A percentile compares a stretch with the other conserved stretches of the same genome.
phyloP scores from a whole-genome alignment of 495 filamentous ascomycete genomes.

The Neurospora sublineolata region DNA sequence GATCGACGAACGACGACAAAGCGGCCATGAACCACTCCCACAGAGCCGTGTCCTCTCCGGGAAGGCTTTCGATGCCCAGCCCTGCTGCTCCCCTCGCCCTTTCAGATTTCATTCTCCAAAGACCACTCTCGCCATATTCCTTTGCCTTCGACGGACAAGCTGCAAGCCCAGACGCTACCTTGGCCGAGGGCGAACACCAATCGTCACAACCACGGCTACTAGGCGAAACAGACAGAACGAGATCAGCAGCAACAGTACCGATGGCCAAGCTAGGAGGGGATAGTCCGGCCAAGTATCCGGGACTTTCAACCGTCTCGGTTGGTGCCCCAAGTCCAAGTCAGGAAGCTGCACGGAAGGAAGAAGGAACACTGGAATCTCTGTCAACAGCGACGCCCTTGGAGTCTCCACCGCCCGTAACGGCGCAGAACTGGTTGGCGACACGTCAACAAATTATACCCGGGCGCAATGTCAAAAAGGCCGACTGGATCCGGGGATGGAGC shows the following conservation, averaged over 20 bases:
- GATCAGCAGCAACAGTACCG: background rate
- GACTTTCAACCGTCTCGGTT: background rate
- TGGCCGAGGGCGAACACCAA: constrained; percentile 2
- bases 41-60: constrained; percentile 5
- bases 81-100: constrained; percentile 14
- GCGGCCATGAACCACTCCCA: constrained; percentile 14
- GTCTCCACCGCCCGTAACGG: background rate
- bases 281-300: background rate
- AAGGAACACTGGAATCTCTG: background rate
- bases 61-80: constrained; percentile 7
- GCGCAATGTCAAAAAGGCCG: constrained; percentile 18
- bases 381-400: background rate
- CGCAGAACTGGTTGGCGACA: constrained; percentile 15
- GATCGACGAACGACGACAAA: background rate
- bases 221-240: background rate
- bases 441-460: constrained; percentile 18
- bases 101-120: constrained; percentile 16
- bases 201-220: background rate
- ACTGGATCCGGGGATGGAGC: constrained; percentile 26
- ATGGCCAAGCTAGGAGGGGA: background rate
- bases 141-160: constrained; percentile 8
- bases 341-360: background rate
- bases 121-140: constrained; percentile 9
- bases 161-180: background rate
- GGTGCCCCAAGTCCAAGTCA: background rate